Percentiles rank a stretch among this genome's conserved stretches.
Evolutionary conservation across 192 early-diverging fungal genomes (phyloP).

Genomic region (Backusella luteola): DNA sequence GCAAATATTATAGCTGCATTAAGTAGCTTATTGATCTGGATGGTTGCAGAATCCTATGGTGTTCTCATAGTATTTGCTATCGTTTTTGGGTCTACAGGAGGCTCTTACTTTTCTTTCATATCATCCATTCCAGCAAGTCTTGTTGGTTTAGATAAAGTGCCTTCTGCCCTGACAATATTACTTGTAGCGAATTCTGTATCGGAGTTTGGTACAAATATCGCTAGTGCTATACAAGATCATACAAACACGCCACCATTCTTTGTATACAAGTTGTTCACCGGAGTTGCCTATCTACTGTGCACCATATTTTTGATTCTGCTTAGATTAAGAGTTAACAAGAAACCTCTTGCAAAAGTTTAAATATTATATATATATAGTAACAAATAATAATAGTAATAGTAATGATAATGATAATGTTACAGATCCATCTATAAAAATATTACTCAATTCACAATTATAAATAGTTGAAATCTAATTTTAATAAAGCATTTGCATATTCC

Average conservation of each 20-base stretch:
- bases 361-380: neutral
- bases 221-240: constrained; percentile 29
- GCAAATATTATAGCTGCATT: constrained; percentile 14
- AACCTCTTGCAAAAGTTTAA: constrained; percentile 14
- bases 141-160: constrained; percentile 19
- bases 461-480: neutral
- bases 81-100: constrained; percentile 28
- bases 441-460: neutral
- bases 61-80: constrained; percentile 26
- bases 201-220: constrained; percentile 33
- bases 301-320: constrained; percentile 3
- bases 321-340: constrained; percentile 13
- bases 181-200: constrained; percentile 21
- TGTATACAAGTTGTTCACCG: constrained; percentile 41
- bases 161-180: constrained; percentile 17
- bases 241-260: constrained; percentile 25
- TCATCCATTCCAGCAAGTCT: constrained; percentile 22
- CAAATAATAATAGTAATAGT: neutral
- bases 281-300: constrained; percentile 9
- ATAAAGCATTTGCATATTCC: neutral
- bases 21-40: constrained; percentile 28
- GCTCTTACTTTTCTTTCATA: constrained; percentile 29
- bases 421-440: neutral
- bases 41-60: constrained; percentile 23
- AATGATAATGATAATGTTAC: neutral